Percentiles rank a stretch among this genome's conserved stretches.
phyloP scores from a whole-genome alignment of 2,329 filamentous ascomycete species.

The Fusarium multiceps region DNA sequence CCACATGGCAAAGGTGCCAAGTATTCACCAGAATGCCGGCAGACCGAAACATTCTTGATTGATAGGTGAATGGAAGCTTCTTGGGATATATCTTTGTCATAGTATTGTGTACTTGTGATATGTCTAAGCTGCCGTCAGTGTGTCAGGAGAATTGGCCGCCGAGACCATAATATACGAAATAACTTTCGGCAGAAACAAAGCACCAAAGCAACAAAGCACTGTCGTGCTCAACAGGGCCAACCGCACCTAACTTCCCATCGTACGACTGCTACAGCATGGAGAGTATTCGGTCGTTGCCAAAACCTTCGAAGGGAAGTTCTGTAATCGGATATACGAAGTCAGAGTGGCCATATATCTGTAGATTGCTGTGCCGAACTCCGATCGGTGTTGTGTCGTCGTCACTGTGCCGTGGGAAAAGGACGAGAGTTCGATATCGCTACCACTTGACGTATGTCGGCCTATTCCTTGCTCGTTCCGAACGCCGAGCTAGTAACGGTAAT shows the following conservation, averaged over 20 bases:
- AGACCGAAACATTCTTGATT: too few species aligned
- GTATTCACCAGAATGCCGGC: too few species aligned
- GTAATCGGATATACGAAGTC: slow-evolving; percentile 33
- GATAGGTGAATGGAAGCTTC: too few species aligned
- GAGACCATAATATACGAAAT: neutral
- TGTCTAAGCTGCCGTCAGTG: neutral
- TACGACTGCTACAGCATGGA: slow-evolving; percentile 24
- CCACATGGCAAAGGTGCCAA: neutral
- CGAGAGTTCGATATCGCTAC: neutral
- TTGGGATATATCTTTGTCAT: too few species aligned
- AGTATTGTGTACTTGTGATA: neutral
- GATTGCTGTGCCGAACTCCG: slow-evolving; percentile 12
- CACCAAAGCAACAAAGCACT: neutral
- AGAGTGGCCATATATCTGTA: slow-evolving; percentile 29
- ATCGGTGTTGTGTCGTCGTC: neutral
- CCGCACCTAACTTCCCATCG: neutral
- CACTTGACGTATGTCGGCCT: slow-evolving; percentile 9
- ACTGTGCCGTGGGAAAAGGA: neutral
- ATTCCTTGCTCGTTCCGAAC: slow-evolving; percentile 4
- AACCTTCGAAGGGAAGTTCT: slow-evolving; percentile 15
- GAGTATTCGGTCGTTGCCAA: neutral
- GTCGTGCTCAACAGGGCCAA: neutral
- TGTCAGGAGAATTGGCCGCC: neutral
- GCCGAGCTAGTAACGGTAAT: slow-evolving; percentile 18
- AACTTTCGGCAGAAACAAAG: neutral